Evolutionary conservation across 2,329 filamentous ascomycete genomes (phyloP), one percentile per base, ranked within the genome.

Genomic region (Fusarium pseudonygamai): DNA sequence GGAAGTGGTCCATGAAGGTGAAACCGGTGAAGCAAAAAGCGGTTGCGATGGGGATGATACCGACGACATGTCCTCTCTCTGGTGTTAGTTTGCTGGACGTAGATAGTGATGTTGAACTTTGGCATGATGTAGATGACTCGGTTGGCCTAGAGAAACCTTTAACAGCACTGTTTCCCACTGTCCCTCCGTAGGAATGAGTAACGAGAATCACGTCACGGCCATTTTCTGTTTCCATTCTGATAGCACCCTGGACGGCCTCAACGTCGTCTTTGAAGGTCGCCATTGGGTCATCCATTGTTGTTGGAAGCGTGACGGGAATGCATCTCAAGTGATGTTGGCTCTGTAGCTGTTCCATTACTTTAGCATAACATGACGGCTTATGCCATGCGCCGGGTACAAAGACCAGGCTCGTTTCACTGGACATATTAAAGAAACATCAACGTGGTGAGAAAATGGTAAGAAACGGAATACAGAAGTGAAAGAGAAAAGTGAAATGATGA

Each of bases 181-280:
- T 63, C 12, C 60, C 60, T 18, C 60, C 52, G 24, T 59, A 63
- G 2, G 60, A 63, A 26, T 63, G 60, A 13, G 60, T 26, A 5
- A 63, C 20, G 14, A 63, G 26, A 24, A 63, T 63, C n/a, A 59
- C 60, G 13, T 59, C 30, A 1, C 7, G 26, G 5, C 60, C 52
- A 0, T 47, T 22, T 2, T 24, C 42, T 15, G 24, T 58, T 12
- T 61, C 59, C 2, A 14, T 18, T 0, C 8, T 28, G 2, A 63
- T 63, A 3, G 42, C 26, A 5, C 6, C 6, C 15, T 52, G 26
- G 15, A 55, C 34, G 8, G 60, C 60, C 12, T 59, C 28, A 13
- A 59, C n/a, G 8, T 63, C 60, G 28, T 63, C 60, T 32, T 47
- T 47, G 18, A 63, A 59, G 1, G 34, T 16, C 1, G 36, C 52